Evolutionary conservation across 169 alveolate genomes (phyloP), one percentile per base, ranked within the genome.

Genomic region (Cryptosporidium viatorum): DNA sequence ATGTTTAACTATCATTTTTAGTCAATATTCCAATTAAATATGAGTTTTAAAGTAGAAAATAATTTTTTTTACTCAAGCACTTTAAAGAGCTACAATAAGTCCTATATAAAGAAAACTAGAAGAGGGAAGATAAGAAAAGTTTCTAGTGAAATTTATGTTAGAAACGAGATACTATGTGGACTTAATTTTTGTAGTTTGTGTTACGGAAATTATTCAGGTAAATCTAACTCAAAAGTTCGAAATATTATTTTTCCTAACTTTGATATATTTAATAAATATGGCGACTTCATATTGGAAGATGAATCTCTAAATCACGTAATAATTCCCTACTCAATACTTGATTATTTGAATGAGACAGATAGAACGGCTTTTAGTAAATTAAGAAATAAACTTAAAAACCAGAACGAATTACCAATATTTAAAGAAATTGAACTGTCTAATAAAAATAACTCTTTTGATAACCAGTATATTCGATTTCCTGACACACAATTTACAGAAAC

Each of bases 151-250:
- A 80, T 94, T 16, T 96, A 96, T 84, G 59, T 94, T 10, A 71
- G 97, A 41, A 93, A 93, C 39, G 96, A 95, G 86, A 92, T 95
- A 21, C 59, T 86, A 9, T 94, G 96, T 55, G 94, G 94, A 8
- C 29, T 92, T n/a, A 55, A 33, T 29, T 85, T 69, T 12, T 93
- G 95, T 70, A 48, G 85, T 23, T 31, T 58, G 41, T 93, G 95
- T 70, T 71, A 84, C 31, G 86, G 84, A 48, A 18, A 23, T 23
- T 48, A 45, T 21, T 55, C 51, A 33, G 70, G 65, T 41, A 29
- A 48, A 21, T 51, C 39, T 51, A 89, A 21, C 5, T 55, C 26
- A 21, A 43, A 59, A 39, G 58, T 41, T 23, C 70, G 58, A 39
- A 52, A 80, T 21, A 68, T 84, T 35, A 21, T 45, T n/a, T 43